Percentiles rank a stretch among this genome's conserved stretches.
phyloP scores from a whole-genome alignment of 1,284 basidiomycete genomes.

The Fomitopsis pinicola region DNA sequence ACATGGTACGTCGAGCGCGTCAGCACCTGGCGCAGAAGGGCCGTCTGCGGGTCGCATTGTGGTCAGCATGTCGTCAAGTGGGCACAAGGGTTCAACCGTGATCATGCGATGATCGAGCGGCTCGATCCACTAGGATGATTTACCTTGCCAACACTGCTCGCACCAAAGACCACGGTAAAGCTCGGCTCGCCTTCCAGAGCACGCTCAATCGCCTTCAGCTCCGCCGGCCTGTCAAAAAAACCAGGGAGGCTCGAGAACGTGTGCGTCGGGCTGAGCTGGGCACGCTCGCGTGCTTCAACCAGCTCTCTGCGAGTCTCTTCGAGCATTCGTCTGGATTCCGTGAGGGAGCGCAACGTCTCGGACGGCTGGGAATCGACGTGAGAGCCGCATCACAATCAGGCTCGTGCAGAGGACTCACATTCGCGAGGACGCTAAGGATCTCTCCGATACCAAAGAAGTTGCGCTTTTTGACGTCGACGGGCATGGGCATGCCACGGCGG shows the following conservation, averaged over 20 bases:
- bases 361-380: slow-evolving; percentile 48
- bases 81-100: not conserved
- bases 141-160: slow-evolving; percentile 78
- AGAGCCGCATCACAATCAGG: not conserved
- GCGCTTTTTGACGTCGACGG: slow-evolving; percentile 54
- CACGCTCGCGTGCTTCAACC: slow-evolving; percentile 56
- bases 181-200: slow-evolving; percentile 66
- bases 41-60: slow-evolving; percentile 43
- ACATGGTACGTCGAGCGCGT: slow-evolving; percentile 67
- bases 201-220: slow-evolving; percentile 59
- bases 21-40: slow-evolving; percentile 72
- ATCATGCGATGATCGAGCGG: not conserved
- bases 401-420: slow-evolving; percentile 40
- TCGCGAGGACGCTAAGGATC: slow-evolving; percentile 70
- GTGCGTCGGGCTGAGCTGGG: slow-evolving; percentile 68
- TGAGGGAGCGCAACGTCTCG: slow-evolving; percentile 71
- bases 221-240: slow-evolving; percentile 65
- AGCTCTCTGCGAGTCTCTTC: slow-evolving; percentile 75
- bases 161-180: slow-evolving; percentile 78
- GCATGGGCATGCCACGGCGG: slow-evolving; percentile 52
- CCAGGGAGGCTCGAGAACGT: slow-evolving; percentile 73
- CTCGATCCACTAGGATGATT: not conserved
- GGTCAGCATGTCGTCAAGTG: not conserved
- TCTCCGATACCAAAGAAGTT: slow-evolving; percentile 79
- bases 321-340: slow-evolving; percentile 68